Evolutionary conservation across 257 asterid species (phyloP).

Genomic region (Buddleja alternifolia): DNA sequence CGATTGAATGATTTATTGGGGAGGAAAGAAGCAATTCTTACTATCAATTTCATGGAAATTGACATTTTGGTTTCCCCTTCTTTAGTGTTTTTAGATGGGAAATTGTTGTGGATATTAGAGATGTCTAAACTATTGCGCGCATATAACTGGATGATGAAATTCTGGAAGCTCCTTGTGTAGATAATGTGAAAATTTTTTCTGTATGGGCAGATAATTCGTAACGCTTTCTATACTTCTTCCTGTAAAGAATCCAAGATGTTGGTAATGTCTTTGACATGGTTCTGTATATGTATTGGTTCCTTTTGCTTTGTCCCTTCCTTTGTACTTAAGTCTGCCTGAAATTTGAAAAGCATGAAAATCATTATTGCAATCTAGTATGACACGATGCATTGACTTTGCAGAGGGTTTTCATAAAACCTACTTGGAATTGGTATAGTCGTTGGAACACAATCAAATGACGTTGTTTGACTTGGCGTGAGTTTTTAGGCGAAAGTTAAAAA

Average conservation of each 20-base stretch:
- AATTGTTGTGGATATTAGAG: no score
- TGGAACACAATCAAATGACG: not conserved
- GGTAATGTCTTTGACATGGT: not conserved
- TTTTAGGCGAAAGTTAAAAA: not conserved
- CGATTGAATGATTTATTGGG: not conserved
- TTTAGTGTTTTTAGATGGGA: no score
- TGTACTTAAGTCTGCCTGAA: slow-evolving; percentile 6
- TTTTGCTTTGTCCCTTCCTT: not conserved
- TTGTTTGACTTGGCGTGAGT: not conserved
- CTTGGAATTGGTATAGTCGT: no score
- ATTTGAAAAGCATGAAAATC: not conserved
- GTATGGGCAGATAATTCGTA: not conserved
- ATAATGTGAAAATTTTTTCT: not conserved
- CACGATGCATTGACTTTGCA: no score
- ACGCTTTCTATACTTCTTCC: not conserved
- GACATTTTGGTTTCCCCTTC: slow-evolving; percentile 1
- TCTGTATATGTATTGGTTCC: not conserved
- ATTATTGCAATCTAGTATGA: not conserved
- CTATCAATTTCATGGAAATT: not conserved
- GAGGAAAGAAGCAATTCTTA: not conserved
- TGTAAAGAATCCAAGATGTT: not conserved
- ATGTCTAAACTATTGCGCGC: no score
- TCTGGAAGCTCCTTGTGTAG: no score
- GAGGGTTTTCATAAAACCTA: no score
- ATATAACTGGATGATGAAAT: no score